Evolutionary conservation across 306 rosid genomes (phyloP).

Genomic region (Carpinus viminea): DNA sequence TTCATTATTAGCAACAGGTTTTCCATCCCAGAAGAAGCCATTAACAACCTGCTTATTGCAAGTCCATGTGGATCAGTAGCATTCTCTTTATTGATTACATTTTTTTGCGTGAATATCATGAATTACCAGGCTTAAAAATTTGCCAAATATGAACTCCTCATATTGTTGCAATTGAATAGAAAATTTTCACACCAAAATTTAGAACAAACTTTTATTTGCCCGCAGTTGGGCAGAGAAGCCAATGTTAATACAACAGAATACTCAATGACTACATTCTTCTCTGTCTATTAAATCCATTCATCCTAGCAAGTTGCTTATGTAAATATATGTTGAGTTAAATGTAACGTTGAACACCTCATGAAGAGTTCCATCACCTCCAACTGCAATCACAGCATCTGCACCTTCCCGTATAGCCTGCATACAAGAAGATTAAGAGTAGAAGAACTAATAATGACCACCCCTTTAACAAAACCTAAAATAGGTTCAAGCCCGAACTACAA

Average conservation of each 20-base stretch:
- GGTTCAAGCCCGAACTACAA: slow-evolving; percentile 17
- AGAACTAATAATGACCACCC: slow-evolving; percentile 6
- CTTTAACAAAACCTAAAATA: slow-evolving; percentile 8
- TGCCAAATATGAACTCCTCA: not conserved
- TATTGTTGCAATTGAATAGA: not conserved
- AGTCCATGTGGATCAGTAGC: slow-evolving; percentile 15
- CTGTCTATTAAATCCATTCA: not conserved
- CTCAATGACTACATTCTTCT: not conserved
- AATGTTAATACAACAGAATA: slow-evolving; percentile 5
- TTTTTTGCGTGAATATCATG: not conserved
- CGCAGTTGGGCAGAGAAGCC: not conserved
- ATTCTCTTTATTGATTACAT: not conserved
- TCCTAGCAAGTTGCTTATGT: not conserved
- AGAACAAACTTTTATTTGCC: not conserved
- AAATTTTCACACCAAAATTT: not conserved
- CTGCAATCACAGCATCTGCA: slow-evolving; percentile 85
- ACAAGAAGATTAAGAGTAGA: slow-evolving; percentile 19
- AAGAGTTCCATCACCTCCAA: slow-evolving; percentile 98
- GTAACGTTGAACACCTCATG: slow-evolving; percentile 69
- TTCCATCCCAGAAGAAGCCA: slow-evolving; percentile 97
- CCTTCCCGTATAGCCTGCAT: slow-evolving; percentile 88
- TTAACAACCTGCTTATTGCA: slow-evolving; percentile 75
- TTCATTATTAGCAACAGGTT: slow-evolving; percentile 63
- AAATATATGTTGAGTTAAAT: not conserved
- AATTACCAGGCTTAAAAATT: slow-evolving; percentile 9